phyloP scores from a whole-genome alignment of 2,329 filamentous ascomycete genomes.

The Aspergillus hortae region DNA sequence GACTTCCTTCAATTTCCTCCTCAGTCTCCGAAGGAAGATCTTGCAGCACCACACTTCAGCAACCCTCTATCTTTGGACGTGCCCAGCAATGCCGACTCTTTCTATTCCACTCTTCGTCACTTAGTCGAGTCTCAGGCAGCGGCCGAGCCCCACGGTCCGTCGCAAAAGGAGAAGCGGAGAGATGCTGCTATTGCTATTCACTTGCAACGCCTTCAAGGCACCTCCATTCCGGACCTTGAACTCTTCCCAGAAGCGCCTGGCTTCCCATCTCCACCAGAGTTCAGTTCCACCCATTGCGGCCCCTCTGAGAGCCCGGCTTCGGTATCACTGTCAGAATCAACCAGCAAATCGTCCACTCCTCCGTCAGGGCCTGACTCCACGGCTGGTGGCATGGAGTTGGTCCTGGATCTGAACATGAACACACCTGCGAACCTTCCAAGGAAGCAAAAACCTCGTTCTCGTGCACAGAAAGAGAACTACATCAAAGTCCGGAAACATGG shows the following conservation, averaged over 20 bases:
- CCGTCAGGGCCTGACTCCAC: constrained; percentile 14
- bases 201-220: constrained; percentile 35
- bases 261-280: constrained; percentile 31
- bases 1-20: constrained; percentile 10
- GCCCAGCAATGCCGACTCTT: constrained; percentile 9
- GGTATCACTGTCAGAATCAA: constrained; percentile 13
- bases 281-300: constrained; percentile 23
- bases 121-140: constrained; percentile 38
- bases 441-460: constrained; percentile 41
- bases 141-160: constrained; percentile 29
- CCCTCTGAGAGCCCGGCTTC: constrained; percentile 21
- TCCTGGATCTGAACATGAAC: constrained; percentile 44
- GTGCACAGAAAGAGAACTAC: constrained; percentile 42
- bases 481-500: constrained; percentile 42
- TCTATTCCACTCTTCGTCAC: constrained; percentile 23
- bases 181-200: constrained; percentile 42
- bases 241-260: constrained; percentile 27
- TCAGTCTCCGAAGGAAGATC: constrained; percentile 2
- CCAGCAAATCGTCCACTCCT: constrained; percentile 12
- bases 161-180: constrained; percentile 39
- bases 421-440: constrained; percentile 38
- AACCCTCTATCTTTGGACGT: constrained; percentile 12
- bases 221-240: constrained; percentile 23
- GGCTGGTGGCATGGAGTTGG: constrained; percentile 32
- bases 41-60: constrained; percentile 5